phyloP scores from a whole-genome alignment of 257 asterid species.

The Primulina eburnea region DNA sequence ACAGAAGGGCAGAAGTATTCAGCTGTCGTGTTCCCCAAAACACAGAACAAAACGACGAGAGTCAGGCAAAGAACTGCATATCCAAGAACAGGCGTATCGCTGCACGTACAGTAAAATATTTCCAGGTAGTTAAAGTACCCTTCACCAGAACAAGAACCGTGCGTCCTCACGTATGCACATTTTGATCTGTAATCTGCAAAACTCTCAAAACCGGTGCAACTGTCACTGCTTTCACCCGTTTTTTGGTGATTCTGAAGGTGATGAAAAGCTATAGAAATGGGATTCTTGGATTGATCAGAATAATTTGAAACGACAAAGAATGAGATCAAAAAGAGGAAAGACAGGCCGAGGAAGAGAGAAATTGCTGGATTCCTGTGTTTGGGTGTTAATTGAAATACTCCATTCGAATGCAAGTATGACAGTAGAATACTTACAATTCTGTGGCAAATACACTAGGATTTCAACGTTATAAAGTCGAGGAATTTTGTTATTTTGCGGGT shows the following conservation, averaged over 20 bases:
- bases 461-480: constrained; percentile 17
- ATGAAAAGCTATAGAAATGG: background rate
- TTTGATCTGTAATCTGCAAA: constrained; percentile 33
- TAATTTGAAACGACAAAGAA: constrained; percentile 30
- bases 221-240: background rate
- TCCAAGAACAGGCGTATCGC: constrained; percentile 34
- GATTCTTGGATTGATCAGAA: constrained; percentile 6
- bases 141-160: constrained; percentile 36
- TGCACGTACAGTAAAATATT: constrained; percentile 55
- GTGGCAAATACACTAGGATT: constrained; percentile 9
- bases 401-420: constrained; percentile 29
- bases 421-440: background rate
- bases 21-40: constrained; percentile 65
- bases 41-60: constrained; percentile 57
- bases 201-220: constrained; percentile 35
- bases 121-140: constrained; percentile 64
- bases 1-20: constrained; percentile 74
- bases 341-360: constrained; percentile 39
- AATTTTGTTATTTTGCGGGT: constrained; percentile 35
- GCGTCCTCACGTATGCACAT: constrained; percentile 43
- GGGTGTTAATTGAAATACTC: constrained; percentile 23
- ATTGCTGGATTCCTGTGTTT: constrained; percentile 21
- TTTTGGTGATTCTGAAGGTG: background rate
- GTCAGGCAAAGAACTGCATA: constrained; percentile 42
- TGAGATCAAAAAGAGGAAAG: constrained; percentile 41